Base-by-base conservation (phyloP, 1,284 basidiomycete genomes). In the Cryptococcus floricola region DNA sequence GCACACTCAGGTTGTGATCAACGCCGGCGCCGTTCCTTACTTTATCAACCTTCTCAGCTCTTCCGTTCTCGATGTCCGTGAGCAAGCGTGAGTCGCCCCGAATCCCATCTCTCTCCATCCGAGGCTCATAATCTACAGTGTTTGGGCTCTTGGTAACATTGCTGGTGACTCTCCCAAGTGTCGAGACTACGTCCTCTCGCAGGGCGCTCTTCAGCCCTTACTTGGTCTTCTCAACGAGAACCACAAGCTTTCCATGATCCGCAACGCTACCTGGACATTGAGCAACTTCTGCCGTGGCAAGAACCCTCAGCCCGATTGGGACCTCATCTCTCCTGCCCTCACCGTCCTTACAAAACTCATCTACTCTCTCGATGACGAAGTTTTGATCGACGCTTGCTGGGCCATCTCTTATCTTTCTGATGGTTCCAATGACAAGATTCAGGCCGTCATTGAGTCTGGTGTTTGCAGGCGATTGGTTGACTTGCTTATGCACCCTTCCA, bases 371-470 rank as follows among this genome's bases (percentile, higher is more conserved):
- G 96, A 99, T 75, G 95, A 98, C 73, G 96, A 99, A 79, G 96
- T 98, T 61, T 81, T 99, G 69, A 99, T 98, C 74, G 96, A 99
- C 76, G 96, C 96, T 31, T 99, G 96, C 83, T 99, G 96, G 96
- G 96, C 96, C 46, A 96, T 99, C 77, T 98, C 94, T 28, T 99
- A 99, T 80, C 87, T 99, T 38, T 98, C 96, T 2, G 96, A 98
- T 76, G 96, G 96, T 44, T 92, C 94, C 50, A 98, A 97, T 75
- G 96, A 99, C 79, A 99, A 99, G 82, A 99, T 99, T 62, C 96
- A 99, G 78, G 95, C 95, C 41, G 96, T 98, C 61, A 98, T 99
- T 69, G 96, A 98, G 79, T 91, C 90, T 18, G 96, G 96, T 53
- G 94, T 98, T 57, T 96, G 93, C 81, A 86, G 96, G 76, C 87